Conservation (phyloP, 2,329 filamentous ascomycete genomes). For the Niveomyces coronatus region DNA sequence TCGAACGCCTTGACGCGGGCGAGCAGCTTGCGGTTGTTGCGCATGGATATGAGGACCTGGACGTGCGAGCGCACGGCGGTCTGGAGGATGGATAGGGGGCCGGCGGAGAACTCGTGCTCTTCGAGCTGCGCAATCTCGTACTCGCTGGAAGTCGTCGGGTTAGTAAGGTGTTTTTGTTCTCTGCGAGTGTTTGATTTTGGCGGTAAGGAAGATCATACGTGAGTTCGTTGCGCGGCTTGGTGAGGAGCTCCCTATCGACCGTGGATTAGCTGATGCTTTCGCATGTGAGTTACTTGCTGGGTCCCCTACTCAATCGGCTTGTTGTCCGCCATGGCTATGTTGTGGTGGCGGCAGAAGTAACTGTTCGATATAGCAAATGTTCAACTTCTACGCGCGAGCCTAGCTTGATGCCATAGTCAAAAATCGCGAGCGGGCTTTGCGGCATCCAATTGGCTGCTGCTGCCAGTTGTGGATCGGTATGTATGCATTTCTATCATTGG, state of each 20-base stretch:
- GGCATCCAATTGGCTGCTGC: no score
- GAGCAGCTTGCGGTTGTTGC: slow-evolving; percentile 96
- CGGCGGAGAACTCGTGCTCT: slow-evolving; percentile 45
- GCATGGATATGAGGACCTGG: slow-evolving; percentile 93
- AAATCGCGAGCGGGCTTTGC: no score
- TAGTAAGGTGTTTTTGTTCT: neutral
- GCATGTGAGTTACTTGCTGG: neutral
- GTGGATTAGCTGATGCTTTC: slow-evolving; percentile 18
- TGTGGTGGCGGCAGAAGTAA: neutral
- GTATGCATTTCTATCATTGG: no score
- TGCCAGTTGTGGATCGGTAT: no score
- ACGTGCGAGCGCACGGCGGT: slow-evolving; percentile 90
- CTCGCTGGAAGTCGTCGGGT: slow-evolving; percentile 46
- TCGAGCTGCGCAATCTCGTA: slow-evolving; percentile 73
- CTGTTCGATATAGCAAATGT: neutral
- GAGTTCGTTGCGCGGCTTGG: slow-evolving; percentile 81
- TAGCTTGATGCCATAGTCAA: no score
- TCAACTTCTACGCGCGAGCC: no score
- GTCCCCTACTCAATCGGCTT: slow-evolving; percentile 56
- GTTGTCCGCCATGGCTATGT: slow-evolving; percentile 51
- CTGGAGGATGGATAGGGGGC: slow-evolving; percentile 77
- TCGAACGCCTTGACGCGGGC: slow-evolving; percentile 98
- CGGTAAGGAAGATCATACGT: slow-evolving; percentile 51
- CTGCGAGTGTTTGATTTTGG: slow-evolving; percentile 11
- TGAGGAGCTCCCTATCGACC: slow-evolving; percentile 64